Conservation (phyloP, 2,329 filamentous ascomycete species). For the Metarhizium brunneum region DNA sequence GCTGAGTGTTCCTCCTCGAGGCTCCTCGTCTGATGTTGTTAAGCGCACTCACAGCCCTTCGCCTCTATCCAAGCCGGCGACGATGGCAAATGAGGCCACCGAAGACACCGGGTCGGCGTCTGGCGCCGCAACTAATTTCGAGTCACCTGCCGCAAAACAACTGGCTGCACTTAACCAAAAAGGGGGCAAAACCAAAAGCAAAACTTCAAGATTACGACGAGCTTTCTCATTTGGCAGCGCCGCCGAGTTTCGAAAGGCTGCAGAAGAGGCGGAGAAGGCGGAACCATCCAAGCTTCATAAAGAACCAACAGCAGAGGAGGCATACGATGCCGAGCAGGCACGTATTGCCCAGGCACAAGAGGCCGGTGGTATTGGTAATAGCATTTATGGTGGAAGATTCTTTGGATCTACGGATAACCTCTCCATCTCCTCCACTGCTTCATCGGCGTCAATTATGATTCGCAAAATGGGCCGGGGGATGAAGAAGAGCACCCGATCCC, state of each 20-base stretch:
- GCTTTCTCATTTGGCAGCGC: constrained; percentile 97
- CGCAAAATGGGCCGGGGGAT: constrained; percentile 98
- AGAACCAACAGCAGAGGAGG: constrained; percentile 50
- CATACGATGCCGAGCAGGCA: constrained; percentile 78
- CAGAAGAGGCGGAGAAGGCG: constrained; percentile 29
- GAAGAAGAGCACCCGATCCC: constrained; percentile 84
- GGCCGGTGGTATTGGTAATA: constrained; percentile 81
- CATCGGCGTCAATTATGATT: constrained; percentile 86
- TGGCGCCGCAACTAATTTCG: constrained; percentile 26
- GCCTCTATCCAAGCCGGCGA: constrained; percentile 63
- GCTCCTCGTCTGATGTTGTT: constrained; percentile 54
- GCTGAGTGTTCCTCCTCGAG: constrained; percentile 51
- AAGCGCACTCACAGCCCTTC: constrained; percentile 62
- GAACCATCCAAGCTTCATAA: constrained; percentile 53
- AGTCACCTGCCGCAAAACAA: constrained; percentile 72
- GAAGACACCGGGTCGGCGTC: constrained; percentile 32
- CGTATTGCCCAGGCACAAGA: constrained; percentile 90
- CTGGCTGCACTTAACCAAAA: constrained; percentile 82
- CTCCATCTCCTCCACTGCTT: constrained; percentile 82
- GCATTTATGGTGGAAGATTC: constrained; percentile 82
- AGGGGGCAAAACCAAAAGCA: constrained; percentile 68
- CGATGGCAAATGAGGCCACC: constrained; percentile 46
- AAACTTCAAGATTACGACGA: constrained; percentile 75
- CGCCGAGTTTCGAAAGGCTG: constrained; percentile 74
- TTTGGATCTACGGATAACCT: constrained; percentile 94